A percentile compares a stretch with the other conserved stretches of the same genome.
Evolutionary conservation across 495 filamentous ascomycete genomes (phyloP).

Genomic region (Clohesyomyces aquaticus): DNA sequence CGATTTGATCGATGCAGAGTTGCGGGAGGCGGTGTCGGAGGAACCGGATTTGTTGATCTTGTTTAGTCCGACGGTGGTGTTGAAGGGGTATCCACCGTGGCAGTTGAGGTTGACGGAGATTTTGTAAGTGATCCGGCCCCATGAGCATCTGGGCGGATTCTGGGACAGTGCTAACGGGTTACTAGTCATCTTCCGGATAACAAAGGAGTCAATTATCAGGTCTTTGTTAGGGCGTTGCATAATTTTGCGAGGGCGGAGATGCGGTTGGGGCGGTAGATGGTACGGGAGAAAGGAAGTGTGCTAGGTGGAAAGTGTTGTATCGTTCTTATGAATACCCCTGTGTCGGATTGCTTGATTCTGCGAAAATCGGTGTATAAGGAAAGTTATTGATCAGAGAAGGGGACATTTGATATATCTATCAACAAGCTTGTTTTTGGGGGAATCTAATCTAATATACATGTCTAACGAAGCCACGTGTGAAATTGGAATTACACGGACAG

Average conservation of each 20-base stretch:
- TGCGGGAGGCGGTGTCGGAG: conserved; percentile 70
- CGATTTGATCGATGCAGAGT: conserved; percentile 88
- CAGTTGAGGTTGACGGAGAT: conserved; percentile 94
- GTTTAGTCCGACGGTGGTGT: conserved; percentile 76
- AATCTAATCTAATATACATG: too few relatives aligned
- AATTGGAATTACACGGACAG: neutral
- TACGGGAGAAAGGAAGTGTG: neutral
- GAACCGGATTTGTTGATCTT: conserved; percentile 90
- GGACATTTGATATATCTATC: too few relatives aligned
- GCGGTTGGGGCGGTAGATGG: conserved; percentile 72
- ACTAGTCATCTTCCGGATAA: conserved; percentile 64
- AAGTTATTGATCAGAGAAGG: too few relatives aligned
- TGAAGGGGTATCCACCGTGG: conserved; percentile 96
- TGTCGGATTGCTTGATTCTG: too few relatives aligned
- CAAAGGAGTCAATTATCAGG: conserved; percentile 84
- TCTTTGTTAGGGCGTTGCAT: conserved; percentile 82
- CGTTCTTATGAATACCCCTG: neutral
- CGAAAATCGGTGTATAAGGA: too few relatives aligned
- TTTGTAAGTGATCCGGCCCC: conserved; percentile 51
- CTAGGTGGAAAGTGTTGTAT: neutral
- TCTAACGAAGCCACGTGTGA: too few relatives aligned
- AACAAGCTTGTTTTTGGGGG: too few relatives aligned
- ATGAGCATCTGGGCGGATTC: neutral
- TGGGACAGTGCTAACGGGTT: neutral
- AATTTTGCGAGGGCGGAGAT: conserved; percentile 87